Conservation (phyloP, 2,329 filamentous ascomycete species). For the Bipolaris gigantea region DNA sequence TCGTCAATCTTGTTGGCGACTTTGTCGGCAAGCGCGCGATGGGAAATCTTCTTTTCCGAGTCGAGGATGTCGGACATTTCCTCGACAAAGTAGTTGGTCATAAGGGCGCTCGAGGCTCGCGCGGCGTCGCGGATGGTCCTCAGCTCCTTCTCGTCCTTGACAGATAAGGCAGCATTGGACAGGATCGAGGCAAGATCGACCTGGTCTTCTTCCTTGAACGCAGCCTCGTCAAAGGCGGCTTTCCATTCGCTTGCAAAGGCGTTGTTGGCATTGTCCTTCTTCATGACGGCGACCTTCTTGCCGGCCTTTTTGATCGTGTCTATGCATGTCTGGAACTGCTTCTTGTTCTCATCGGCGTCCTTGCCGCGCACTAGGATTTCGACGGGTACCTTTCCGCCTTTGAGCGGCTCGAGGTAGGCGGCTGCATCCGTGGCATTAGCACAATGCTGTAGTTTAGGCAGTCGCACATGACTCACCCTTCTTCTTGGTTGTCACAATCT, state of each 20-base stretch:
- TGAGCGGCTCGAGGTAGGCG: conserved; percentile 88
- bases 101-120: conserved; percentile 88
- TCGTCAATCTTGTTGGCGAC: conserved; percentile 92
- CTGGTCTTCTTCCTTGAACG: conserved; percentile 83
- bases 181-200: conserved; percentile 83
- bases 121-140: conserved; percentile 93
- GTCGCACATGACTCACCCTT: conserved; percentile 66
- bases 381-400: conserved; percentile 87
- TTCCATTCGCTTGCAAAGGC: conserved; percentile 98
- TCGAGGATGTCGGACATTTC: conserved; percentile 97
- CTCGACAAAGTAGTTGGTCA: conserved; percentile 96
- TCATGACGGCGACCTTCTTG: conserved; percentile 85
- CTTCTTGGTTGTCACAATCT: conserved; percentile 93
- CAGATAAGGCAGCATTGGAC: conserved; percentile 79
- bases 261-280: conserved; percentile 81
- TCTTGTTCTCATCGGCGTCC: conserved; percentile 86
- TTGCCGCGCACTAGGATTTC: conserved; percentile 92
- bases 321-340: conserved; percentile 80
- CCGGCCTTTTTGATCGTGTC: conserved; percentile 87
- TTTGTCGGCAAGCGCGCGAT: conserved; percentile 81
- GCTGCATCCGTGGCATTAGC: conserved; percentile 59
- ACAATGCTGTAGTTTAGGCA: not conserved
- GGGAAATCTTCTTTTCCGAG: conserved; percentile 94
- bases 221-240: conserved; percentile 68
- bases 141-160: conserved; percentile 94